Evolutionary conservation across 1,284 basidiomycete species (phyloP).

Genomic region (Cryptococcus sp.): DNA sequence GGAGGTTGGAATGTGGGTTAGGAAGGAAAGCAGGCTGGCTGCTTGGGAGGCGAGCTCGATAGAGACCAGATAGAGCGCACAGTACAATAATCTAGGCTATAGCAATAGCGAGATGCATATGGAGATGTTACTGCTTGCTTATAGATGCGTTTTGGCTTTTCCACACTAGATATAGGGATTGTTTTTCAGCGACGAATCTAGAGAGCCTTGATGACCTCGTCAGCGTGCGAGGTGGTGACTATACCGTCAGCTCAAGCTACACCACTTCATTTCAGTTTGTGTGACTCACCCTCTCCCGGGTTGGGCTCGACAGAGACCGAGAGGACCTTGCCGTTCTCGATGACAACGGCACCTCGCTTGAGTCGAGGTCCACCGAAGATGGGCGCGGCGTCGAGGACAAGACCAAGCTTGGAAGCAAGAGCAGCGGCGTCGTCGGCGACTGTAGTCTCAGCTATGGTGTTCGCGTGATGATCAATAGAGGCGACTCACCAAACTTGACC

Average conservation of each 20-base stretch:
- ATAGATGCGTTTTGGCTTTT: too few relatives aligned
- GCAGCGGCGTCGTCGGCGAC: slow-evolving; percentile 63
- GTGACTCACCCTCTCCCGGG: slow-evolving; percentile 49
- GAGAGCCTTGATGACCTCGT: slow-evolving; percentile 56
- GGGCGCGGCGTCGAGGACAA: slow-evolving; percentile 59
- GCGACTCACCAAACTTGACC: slow-evolving; percentile 43
- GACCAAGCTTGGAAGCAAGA: slow-evolving; percentile 57
- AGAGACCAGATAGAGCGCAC: too few relatives aligned
- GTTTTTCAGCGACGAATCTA: too few relatives aligned
- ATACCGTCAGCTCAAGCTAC: background rate
- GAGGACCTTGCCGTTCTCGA: slow-evolving; percentile 54
- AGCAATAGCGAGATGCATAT: too few relatives aligned
- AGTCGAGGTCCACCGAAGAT: slow-evolving; percentile 61
- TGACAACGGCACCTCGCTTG: slow-evolving; percentile 52
- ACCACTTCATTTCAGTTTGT: background rate
- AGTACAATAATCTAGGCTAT: too few relatives aligned
- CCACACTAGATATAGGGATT: too few relatives aligned
- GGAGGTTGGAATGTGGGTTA: slow-evolving; percentile 18
- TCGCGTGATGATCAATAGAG: background rate
- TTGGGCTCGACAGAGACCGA: slow-evolving; percentile 58
- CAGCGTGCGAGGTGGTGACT: slow-evolving; percentile 57
- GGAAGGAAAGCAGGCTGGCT: slow-evolving; percentile 11
- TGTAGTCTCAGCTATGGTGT: slow-evolving; percentile 5
- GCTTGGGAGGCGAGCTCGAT: too few relatives aligned
- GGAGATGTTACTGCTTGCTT: too few relatives aligned